phyloP scores from a whole-genome alignment of 225 moss, liverwort and hornwort species.

The Physcomitrellopsis africana region DNA sequence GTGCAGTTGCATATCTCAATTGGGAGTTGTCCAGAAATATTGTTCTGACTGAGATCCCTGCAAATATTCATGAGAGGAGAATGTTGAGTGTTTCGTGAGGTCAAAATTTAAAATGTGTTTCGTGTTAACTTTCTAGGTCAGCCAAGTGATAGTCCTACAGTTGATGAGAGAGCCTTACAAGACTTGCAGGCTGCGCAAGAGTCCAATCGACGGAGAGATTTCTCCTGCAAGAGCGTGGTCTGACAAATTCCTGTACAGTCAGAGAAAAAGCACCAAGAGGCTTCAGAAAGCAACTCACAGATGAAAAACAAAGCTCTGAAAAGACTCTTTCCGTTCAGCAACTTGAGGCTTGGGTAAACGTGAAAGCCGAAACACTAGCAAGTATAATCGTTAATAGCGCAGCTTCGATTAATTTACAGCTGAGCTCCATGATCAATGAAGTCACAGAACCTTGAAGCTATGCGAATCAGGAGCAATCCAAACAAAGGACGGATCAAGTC shows the following conservation, averaged over 20 bases:
- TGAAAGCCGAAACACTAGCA: not conserved
- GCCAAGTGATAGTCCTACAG: not conserved
- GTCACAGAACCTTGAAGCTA: not conserved
- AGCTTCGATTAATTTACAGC: not conserved
- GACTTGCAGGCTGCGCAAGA: constrained; percentile 46
- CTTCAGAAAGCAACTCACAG: not conserved
- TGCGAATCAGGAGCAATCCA: not conserved
- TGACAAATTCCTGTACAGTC: constrained; percentile 51
- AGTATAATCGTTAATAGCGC: not conserved
- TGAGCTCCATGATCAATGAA: not conserved
- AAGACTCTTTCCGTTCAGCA: not conserved
- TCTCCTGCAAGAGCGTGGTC: constrained; percentile 54
- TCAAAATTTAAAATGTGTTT: not conserved
- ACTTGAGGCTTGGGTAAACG: no score
- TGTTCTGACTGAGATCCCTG: constrained; percentile 66
- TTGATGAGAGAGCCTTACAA: constrained; percentile 34
- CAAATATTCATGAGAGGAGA: not conserved
- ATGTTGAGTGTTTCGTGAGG: not conserved
- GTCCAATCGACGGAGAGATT: constrained; percentile 59
- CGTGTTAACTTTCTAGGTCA: constrained; percentile 15
- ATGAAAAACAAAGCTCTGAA: not conserved
- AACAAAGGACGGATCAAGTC: not conserved
- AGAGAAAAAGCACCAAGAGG: not conserved
- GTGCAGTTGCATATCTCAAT: constrained; percentile 63
- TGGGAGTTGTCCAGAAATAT: constrained; percentile 59